Conservation (phyloP, 192 early-diverging fungal genomes). For the Physocladia obscura region DNA sequence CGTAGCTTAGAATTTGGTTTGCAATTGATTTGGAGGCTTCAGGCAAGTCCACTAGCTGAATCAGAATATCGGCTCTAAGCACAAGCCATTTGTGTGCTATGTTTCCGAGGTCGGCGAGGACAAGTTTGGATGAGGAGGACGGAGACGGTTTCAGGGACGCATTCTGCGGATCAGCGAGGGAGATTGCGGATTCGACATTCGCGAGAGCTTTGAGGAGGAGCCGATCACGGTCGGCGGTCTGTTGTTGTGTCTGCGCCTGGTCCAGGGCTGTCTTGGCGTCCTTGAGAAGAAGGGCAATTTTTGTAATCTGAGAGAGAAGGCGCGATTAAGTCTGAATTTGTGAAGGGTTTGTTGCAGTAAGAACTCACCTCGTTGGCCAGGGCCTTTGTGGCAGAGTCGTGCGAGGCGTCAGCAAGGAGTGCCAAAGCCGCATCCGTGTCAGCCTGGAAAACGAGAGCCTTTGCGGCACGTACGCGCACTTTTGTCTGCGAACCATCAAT, state of each 20-base stretch:
- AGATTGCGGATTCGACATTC: constrained; percentile 45
- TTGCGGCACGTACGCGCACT: constrained; percentile 66
- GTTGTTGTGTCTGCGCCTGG: too few relatives aligned
- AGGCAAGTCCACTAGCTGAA: constrained; percentile 59
- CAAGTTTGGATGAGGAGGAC: constrained; percentile 10
- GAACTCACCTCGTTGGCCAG: too few relatives aligned
- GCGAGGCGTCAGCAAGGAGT: too few relatives aligned
- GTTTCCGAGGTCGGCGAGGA: constrained; percentile 16
- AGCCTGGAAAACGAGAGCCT: constrained; percentile 71
- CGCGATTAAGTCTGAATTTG: too few relatives aligned
- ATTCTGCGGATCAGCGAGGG: constrained; percentile 40
- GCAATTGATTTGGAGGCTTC: constrained; percentile 62
- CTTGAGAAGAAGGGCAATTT: too few relatives aligned
- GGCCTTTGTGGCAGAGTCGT: too few relatives aligned
- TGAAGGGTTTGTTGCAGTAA: too few relatives aligned
- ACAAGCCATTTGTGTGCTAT: constrained; percentile 58
- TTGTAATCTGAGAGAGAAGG: too few relatives aligned
- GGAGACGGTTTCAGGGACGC: not conserved
- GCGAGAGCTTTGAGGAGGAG: not conserved
- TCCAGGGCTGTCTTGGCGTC: too few relatives aligned
- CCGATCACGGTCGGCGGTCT: constrained; percentile 22
- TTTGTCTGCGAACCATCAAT: constrained; percentile 66
- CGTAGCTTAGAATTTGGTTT: constrained; percentile 51
- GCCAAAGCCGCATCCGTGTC: too few relatives aligned
- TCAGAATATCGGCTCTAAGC: constrained; percentile 62